A percentile compares a stretch with the other conserved stretches of the same genome.
phyloP scores from a whole-genome alignment of 495 filamentous ascomycete genomes.

The Amniculicola lignicola region DNA sequence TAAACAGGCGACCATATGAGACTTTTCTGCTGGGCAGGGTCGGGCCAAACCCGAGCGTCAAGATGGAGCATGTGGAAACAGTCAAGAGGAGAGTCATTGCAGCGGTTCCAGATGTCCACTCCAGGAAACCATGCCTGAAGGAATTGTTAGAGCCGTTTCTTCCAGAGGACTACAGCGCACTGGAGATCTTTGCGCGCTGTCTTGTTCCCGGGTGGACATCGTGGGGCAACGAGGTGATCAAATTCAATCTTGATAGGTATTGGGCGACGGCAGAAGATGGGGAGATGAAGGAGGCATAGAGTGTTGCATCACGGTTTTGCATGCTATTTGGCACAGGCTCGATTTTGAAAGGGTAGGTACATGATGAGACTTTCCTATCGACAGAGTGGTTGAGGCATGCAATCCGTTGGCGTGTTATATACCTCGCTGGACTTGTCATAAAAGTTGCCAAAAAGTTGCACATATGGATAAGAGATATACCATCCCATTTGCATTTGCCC shows the following conservation, averaged over 20 bases:
- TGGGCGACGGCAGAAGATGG: conserved; percentile 62
- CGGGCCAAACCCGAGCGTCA: conserved; percentile 8
- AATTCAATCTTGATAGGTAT: conserved; percentile 68
- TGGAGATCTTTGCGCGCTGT: conserved; percentile 88
- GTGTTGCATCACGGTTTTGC: too few relatives aligned
- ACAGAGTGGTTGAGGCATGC: too few relatives aligned
- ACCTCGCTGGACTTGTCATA: too few relatives aligned
- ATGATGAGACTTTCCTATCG: too few relatives aligned
- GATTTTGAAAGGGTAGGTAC: too few relatives aligned
- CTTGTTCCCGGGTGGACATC: conserved; percentile 84
- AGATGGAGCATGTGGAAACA: conserved; percentile 6
- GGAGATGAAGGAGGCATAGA: too few relatives aligned
- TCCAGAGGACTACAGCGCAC: conserved; percentile 54
- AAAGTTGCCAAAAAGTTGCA: too few relatives aligned
- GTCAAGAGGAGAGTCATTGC: conserved; percentile 60
- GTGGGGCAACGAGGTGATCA: conserved; percentile 83
- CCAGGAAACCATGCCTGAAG: conserved; percentile 76
- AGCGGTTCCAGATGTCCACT: conserved; percentile 86
- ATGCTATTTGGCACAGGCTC: too few relatives aligned
- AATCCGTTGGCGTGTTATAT: too few relatives aligned
- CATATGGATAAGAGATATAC: too few relatives aligned
- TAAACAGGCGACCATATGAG: conserved; percentile 86
- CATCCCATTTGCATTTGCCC: too few relatives aligned
- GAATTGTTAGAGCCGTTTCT: conserved; percentile 53
- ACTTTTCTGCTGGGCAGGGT: conserved; percentile 63